A percentile compares a stretch with the other conserved stretches of the same genome.
These are phyloP conservation scores for Apocynum venetum DNA, from an alignment of 257 asterid species.

Conservation along the genomic window DNA sequence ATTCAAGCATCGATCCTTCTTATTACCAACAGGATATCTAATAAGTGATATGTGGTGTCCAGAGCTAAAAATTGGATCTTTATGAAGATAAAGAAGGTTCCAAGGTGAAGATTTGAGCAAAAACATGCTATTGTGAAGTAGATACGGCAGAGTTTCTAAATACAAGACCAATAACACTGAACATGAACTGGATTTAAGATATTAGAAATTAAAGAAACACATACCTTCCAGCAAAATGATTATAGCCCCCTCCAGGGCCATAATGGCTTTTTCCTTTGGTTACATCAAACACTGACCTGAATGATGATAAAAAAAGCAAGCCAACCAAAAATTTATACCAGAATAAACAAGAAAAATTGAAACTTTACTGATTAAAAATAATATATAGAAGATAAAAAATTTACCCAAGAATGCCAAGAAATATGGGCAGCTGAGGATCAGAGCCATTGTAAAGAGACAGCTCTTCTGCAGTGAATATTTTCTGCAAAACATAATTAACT, in stretches of 20 bases:
- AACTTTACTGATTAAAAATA: background rate
- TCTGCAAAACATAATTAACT: slow-evolving; percentile 25
- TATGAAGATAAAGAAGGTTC: background rate
- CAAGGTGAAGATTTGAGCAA: background rate
- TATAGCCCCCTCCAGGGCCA: slow-evolving; percentile 81
- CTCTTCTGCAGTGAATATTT: slow-evolving; percentile 54
- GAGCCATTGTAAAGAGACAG: slow-evolving; percentile 71
- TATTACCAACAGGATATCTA: background rate
- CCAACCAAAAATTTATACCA: background rate
- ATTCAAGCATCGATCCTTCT: too few relatives aligned
- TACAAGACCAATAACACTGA: background rate
- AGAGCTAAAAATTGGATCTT: background rate
- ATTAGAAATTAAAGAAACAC: slow-evolving; percentile 2
- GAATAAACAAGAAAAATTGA: background rate
- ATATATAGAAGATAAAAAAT: background rate
- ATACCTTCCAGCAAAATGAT: slow-evolving; percentile 82
- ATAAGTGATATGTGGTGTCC: too few relatives aligned
- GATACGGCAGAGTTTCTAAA: background rate
- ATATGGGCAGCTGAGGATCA: slow-evolving; percentile 61
- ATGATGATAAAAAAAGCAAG: background rate
- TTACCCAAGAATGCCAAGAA: slow-evolving; percentile 80
- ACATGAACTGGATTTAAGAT: background rate
- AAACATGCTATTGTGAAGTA: background rate
- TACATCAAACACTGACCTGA: slow-evolving; percentile 94
- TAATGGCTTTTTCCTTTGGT: slow-evolving; percentile 82